Percentiles rank a stretch among this genome's conserved stretches.
These are phyloP conservation scores for Aristolochia californica DNA, from an alignment of 164 flowering plant species.

Conservation along the genomic window DNA sequence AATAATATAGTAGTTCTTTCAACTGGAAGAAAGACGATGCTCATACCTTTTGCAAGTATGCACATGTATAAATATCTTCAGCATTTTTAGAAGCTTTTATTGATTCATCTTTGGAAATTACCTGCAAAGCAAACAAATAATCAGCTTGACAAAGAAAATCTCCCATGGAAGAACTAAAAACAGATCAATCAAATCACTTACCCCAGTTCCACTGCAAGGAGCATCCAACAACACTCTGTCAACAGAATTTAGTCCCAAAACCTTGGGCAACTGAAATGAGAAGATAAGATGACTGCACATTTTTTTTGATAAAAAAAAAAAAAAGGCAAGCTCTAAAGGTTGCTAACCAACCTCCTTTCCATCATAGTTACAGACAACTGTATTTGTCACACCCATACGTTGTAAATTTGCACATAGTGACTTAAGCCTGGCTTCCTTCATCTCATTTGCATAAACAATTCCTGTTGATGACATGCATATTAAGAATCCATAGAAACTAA, in stretches of 20 bases:
- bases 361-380: conserved; percentile 81
- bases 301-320: too few species aligned
- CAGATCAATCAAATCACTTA: conserved; percentile 19
- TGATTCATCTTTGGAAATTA: conserved; percentile 93
- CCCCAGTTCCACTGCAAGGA: conserved; percentile 99
- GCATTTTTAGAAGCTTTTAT: conserved; percentile 77
- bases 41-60: conserved; percentile 80
- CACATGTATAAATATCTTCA: conserved; percentile 69
- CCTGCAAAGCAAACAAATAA: conserved; percentile 32
- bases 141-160: neutral
- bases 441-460: conserved; percentile 86
- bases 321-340: neutral
- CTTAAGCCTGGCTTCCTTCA: conserved; percentile 75
- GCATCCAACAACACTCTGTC: conserved; percentile 97
- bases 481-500: neutral
- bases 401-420: conserved; percentile 83
- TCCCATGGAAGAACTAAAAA: neutral
- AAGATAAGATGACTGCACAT: neutral
- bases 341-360: conserved; percentile 72
- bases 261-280: conserved; percentile 65
- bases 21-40: neutral
- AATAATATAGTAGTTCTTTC: neutral
- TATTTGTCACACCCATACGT: conserved; percentile 95
- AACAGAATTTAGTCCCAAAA: conserved; percentile 63
- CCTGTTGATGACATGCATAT: conserved; percentile 24